phyloP scores from a whole-genome alignment of 2,329 filamentous ascomycete species.

The Colletotrichum spinosum region DNA sequence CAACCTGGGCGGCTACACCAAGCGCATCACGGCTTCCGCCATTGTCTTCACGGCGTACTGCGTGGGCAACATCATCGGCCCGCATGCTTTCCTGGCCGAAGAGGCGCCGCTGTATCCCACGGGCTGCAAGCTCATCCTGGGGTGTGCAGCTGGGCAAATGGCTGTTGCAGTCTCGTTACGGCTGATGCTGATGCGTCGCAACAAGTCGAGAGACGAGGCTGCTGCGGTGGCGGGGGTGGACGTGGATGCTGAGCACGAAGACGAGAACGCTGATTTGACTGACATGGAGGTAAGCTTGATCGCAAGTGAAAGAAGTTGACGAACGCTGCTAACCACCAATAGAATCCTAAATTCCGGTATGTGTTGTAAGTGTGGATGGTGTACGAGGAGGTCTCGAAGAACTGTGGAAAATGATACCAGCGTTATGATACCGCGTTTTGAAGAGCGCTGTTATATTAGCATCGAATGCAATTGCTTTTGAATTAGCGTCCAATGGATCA shows the following conservation, averaged over 20 bases:
- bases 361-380: constrained; percentile 35
- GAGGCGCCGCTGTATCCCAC: constrained; percentile 63
- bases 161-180: constrained; percentile 49
- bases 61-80: constrained; percentile 59
- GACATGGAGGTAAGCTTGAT: constrained; percentile 50
- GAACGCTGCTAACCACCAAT: background rate
- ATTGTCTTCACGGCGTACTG: constrained; percentile 60
- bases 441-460: too few species aligned
- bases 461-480: too few species aligned
- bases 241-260: constrained; percentile 41
- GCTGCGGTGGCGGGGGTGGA: constrained; percentile 35
- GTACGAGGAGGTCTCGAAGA: background rate
- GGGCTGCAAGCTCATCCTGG: constrained; percentile 62
- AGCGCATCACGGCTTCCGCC: constrained; percentile 57
- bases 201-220: constrained; percentile 51
- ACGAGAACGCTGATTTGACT: constrained; percentile 48
- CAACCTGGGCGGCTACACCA: constrained; percentile 61
- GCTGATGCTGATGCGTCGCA: constrained; percentile 49
- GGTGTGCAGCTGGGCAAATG: constrained; percentile 57
- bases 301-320: background rate
- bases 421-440: too few species aligned
- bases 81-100: constrained; percentile 56
- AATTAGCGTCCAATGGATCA: background rate
- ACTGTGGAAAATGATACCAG: too few species aligned
- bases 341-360: constrained; percentile 46